phyloP scores from a whole-genome alignment of 306 rosid species.

The Cucurbita ficifolia region DNA sequence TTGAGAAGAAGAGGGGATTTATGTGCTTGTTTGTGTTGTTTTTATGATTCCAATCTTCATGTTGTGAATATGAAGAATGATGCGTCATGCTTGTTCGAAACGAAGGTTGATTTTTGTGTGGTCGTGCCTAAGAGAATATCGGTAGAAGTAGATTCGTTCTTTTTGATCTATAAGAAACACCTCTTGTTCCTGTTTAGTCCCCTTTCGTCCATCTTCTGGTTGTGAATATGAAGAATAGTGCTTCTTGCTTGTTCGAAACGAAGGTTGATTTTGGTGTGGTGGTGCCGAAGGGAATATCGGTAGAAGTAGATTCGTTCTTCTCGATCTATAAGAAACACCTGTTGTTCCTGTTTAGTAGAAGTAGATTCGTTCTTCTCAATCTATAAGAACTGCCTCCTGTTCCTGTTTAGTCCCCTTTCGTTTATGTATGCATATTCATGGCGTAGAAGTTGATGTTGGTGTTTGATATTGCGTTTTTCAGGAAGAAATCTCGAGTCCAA shows the following conservation, averaged over 20 bases:
- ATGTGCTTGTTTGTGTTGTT: background rate
- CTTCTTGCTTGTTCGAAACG: slow-evolving; percentile 28
- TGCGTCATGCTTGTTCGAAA: slow-evolving; percentile 32
- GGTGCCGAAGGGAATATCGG: background rate
- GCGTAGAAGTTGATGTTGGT: slow-evolving; percentile 9
- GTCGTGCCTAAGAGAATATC: background rate
- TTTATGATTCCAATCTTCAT: background rate
- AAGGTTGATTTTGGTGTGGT: slow-evolving; percentile 4
- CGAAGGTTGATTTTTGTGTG: slow-evolving; percentile 2
- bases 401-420: background rate
- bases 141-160: background rate
- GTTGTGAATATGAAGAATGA: slow-evolving; percentile 29
- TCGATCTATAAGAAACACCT: no score
- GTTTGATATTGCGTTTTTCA: slow-evolving; percentile 29
- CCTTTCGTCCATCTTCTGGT: background rate
- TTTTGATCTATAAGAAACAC: background rate
- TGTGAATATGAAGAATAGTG: slow-evolving; percentile 32
- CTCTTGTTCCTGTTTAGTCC: no score
- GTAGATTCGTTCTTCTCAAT: background rate
- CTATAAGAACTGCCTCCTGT: no score
- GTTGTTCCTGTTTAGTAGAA: no score
- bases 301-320: background rate
- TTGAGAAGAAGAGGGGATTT: background rate
- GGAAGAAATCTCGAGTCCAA: slow-evolving; percentile 84
- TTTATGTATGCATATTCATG: background rate